phyloP scores from a whole-genome alignment of 192 early-diverging fungal genomes.

The Chytriomyces confervae region DNA sequence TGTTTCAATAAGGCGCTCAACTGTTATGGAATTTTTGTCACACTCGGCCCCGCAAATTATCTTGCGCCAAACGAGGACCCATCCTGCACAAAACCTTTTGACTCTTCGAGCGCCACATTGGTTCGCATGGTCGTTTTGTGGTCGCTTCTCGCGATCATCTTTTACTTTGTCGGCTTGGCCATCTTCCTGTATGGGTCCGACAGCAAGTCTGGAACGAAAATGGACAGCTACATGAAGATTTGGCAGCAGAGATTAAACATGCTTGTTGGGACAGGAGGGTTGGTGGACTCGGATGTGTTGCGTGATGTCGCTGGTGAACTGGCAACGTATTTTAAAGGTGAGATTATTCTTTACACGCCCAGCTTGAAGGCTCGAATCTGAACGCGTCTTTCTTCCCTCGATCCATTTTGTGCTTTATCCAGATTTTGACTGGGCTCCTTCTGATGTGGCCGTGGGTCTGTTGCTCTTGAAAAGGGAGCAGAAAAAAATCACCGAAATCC shows the following conservation, averaged over 20 bases:
- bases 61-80: neutral
- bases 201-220: neutral
- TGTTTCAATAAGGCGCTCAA: slow-evolving; percentile 7
- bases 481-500: slow-evolving; percentile 44
- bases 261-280: slow-evolving; percentile 30
- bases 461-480: slow-evolving; percentile 54
- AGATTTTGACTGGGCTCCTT: slow-evolving; percentile 56
- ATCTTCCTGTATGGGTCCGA: slow-evolving; percentile 23
- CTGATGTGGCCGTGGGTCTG: slow-evolving; percentile 53
- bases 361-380: too few species aligned
- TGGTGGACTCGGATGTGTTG: slow-evolving; percentile 42
- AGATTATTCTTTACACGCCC: neutral
- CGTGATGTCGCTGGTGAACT: slow-evolving; percentile 38
- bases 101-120: slow-evolving; percentile 11
- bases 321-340: slow-evolving; percentile 41
- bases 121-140: slow-evolving; percentile 45
- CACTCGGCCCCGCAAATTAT: slow-evolving; percentile 22
- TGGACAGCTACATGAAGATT: slow-evolving; percentile 34
- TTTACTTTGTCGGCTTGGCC: slow-evolving; percentile 32
- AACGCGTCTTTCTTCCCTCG: too few species aligned
- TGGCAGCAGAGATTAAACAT: slow-evolving; percentile 45
- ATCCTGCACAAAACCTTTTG: neutral
- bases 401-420: neutral
- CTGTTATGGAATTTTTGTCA: slow-evolving; percentile 38
- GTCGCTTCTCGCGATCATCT: slow-evolving; percentile 26